Evolutionary conservation across 495 filamentous ascomycete species (phyloP), one percentile per base, ranked within the genome.

Genomic region (Friedmanniomyces endolithicus): DNA sequence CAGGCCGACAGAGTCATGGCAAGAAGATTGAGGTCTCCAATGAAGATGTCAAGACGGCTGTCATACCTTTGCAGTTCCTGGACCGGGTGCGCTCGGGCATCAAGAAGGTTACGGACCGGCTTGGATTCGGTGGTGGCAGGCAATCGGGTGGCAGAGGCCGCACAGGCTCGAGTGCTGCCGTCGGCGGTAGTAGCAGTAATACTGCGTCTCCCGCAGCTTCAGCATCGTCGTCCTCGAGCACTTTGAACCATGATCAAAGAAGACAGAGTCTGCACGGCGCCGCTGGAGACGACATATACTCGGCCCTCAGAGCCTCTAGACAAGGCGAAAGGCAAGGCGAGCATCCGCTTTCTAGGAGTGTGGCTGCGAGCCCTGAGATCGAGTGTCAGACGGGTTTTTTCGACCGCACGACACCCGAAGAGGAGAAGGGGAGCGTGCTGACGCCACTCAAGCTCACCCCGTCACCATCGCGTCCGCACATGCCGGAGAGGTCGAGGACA

Each of bases 11-110:
- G 56, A 85, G 83, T 55, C 82, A 89, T 51, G 88, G 88, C 56
- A 84, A 87, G 69, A 87, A 81, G 71, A 97, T 99, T 60, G 85
- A 95, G 65, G 86, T 99, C 46, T 89, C 92, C 14, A 85, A 84
- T 50, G 81, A 84, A 61, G 92, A 99, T 67, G 81, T 99, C 56
- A 87, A 86, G 24, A 80, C 79, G 40, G 94, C 92, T 49, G 94
- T 99, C 57, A 84, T 92, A 17, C 88, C 87, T 47, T 79, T 96
- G 35, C 88, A 83, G 4, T 80, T 96, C 56, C 75, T 98, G 7
- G 85, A 94, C 64, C 81, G 86, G 31, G 78, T 85, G 47, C 74
- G 75, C 39, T 84, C 80, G 14, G 78, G 75, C 7, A 70, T 88
- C n/a, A 65, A 65, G 57, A 85, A 84, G 68, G 60, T 61, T 33